phyloP scores from a whole-genome alignment of 768 basidiomycete species.

The Clitopilus hobsonii region DNA sequence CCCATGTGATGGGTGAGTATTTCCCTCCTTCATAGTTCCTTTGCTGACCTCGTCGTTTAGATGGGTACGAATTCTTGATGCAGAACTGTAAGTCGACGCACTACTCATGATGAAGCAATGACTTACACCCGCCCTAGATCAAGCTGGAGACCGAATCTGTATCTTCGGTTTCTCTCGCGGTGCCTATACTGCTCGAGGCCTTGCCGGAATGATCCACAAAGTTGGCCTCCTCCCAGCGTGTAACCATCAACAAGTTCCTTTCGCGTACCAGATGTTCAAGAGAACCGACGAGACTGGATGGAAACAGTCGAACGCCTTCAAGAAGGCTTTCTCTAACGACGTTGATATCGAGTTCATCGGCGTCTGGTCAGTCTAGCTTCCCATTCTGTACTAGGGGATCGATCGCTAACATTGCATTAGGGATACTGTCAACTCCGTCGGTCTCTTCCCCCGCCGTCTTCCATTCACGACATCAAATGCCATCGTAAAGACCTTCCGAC shows the following conservation, averaged over 20 bases:
- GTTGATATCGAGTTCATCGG: constrained; percentile 72
- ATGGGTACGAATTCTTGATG: constrained; percentile 77
- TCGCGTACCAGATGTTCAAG: constrained; percentile 74
- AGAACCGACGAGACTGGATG: constrained; percentile 54
- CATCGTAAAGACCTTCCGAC: constrained; percentile 61
- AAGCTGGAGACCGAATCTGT: constrained; percentile 52
- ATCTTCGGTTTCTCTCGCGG: constrained; percentile 68
- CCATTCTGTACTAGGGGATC: background rate
- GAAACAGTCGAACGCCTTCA: constrained; percentile 63
- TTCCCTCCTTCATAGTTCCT: background rate
- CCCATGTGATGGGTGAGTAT: constrained; percentile 62
- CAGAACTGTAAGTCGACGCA: constrained; percentile 49
- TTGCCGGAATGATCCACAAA: constrained; percentile 50
- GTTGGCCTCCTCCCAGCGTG: constrained; percentile 66
- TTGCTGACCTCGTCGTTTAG: constrained; percentile 21
- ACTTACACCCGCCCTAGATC: constrained; percentile 18
- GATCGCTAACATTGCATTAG: constrained; percentile 24
- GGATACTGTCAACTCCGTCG: constrained; percentile 71
- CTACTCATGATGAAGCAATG: background rate
- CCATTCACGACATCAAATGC: constrained; percentile 64
- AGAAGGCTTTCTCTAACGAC: constrained; percentile 71
- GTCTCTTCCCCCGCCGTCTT: constrained; percentile 56
- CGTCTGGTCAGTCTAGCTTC: constrained; percentile 52
- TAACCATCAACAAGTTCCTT: constrained; percentile 74
- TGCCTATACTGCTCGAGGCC: constrained; percentile 51